A percentile compares a stretch with the other conserved stretches of the same genome.
Conservation (phyloP, 345 rosid genomes). For the Jatropha curcas region DNA sequence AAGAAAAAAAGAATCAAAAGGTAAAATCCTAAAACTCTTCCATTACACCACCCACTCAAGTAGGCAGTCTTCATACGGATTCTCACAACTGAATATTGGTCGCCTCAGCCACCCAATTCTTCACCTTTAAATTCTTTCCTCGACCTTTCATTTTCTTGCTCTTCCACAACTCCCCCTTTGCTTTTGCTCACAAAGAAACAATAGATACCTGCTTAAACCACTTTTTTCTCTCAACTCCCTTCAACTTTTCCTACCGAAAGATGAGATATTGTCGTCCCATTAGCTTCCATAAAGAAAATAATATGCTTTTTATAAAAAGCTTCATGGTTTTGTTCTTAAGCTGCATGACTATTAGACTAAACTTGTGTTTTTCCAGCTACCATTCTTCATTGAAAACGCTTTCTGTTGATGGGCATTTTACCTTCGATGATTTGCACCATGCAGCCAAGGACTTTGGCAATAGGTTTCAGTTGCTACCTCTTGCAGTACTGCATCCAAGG, state of each 20-base stretch:
- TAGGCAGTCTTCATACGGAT: slow-evolving; percentile 71
- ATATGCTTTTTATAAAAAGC: slow-evolving; percentile 51
- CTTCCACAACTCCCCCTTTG: slow-evolving; percentile 36
- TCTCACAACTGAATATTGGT: slow-evolving; percentile 51
- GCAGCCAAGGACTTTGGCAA: slow-evolving; percentile 90
- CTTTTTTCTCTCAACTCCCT: slow-evolving; percentile 25
- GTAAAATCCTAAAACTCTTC: slow-evolving; percentile 46
- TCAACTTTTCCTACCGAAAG: slow-evolving; percentile 27
- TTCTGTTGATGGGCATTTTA: slow-evolving; percentile 68
- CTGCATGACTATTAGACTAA: slow-evolving; percentile 57
- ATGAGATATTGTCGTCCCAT: slow-evolving; percentile 47
- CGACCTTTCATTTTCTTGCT: slow-evolving; percentile 38
- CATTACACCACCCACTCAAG: slow-evolving; percentile 45
- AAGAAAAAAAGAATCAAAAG: slow-evolving; percentile 42
- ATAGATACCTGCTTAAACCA: slow-evolving; percentile 27
- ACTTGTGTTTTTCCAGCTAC: slow-evolving; percentile 63
- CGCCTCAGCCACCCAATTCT: slow-evolving; percentile 57
- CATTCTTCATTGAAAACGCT: slow-evolving; percentile 60
- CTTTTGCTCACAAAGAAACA: slow-evolving; percentile 21
- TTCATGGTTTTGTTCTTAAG: slow-evolving; percentile 59
- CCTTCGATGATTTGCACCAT: slow-evolving; percentile 59
- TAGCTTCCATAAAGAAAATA: slow-evolving; percentile 43
- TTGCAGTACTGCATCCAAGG: slow-evolving; percentile 79
- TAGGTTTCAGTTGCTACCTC: slow-evolving; percentile 59
- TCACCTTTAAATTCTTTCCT: slow-evolving; percentile 56